These are phyloP conservation scores for Linderniella brevidens DNA, from an alignment of 257 asterid species.

Conservation along the genomic window DNA sequence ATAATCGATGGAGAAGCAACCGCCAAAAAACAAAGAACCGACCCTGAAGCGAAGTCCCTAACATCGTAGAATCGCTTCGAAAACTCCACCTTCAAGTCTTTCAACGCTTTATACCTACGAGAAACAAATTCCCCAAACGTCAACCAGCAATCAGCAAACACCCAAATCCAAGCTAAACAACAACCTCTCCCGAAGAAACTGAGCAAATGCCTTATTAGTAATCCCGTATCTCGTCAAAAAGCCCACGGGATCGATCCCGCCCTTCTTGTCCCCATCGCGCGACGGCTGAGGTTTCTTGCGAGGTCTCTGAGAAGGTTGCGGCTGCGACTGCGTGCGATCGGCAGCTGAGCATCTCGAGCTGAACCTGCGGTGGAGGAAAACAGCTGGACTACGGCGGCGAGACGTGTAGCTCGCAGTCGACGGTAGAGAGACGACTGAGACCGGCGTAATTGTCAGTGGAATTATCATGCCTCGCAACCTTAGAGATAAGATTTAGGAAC, in stretches of 20 bases:
- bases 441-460: too few species aligned
- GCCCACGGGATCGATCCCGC: conserved; percentile 75
- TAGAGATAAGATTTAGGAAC: too few species aligned
- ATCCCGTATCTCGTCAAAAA: conserved; percentile 61
- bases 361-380: too few species aligned
- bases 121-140: neutral
- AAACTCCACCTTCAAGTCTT: conserved; percentile 70
- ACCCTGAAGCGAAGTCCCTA: conserved; percentile 82
- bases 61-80: conserved; percentile 33
- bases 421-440: too few species aligned
- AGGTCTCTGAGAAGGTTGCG: conserved; percentile 15
- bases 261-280: conserved; percentile 15
- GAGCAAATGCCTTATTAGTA: conserved; percentile 51
- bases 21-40: conserved; percentile 11
- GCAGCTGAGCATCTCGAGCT: neutral
- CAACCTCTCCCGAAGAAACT: conserved; percentile 86
- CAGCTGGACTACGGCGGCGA: too few species aligned
- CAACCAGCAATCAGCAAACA: neutral
- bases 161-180: neutral
- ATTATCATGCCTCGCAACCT: too few species aligned
- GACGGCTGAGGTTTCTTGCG: conserved; percentile 18
- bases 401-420: too few species aligned
- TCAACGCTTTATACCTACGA: conserved; percentile 57
- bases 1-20: neutral
- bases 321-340: conserved; percentile 6